phyloP scores from a whole-genome alignment of 345 rosid genomes.

The Dimocarpus longan region DNA sequence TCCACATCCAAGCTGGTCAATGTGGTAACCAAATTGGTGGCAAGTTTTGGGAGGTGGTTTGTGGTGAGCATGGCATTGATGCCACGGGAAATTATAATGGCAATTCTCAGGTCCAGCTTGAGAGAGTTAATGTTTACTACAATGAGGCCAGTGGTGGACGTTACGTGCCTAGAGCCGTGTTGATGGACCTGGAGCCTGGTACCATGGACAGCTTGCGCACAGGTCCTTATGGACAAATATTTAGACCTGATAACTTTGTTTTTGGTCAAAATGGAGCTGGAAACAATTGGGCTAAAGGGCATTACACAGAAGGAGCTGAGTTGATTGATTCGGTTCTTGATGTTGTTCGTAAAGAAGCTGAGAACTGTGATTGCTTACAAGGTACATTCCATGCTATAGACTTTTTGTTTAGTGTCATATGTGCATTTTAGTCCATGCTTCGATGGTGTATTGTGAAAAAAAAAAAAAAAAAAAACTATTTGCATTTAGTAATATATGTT shows the following conservation, averaged over 20 bases:
- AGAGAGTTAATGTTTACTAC: conserved; percentile 61
- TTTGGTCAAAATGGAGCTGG: conserved; percentile 69
- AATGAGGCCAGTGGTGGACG: conserved; percentile 62
- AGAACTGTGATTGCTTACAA: conserved; percentile 69
- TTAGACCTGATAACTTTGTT: conserved; percentile 70
- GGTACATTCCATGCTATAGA: conserved; percentile 27
- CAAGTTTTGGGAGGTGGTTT: conserved; percentile 69
- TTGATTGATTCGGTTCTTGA: conserved; percentile 63
- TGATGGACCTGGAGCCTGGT: conserved; percentile 65
- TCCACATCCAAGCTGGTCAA: conserved; percentile 66
- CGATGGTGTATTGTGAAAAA: no score
- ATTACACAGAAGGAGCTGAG: conserved; percentile 67
- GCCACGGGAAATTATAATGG: conserved; percentile 49
- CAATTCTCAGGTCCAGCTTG: conserved; percentile 47
- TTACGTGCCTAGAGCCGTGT: conserved; percentile 58
- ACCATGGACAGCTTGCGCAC: conserved; percentile 63
- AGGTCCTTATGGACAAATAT: conserved; percentile 54
- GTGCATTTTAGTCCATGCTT: background rate
- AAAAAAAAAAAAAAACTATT: no score
- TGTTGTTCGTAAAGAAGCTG: conserved; percentile 60
- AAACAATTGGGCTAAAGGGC: conserved; percentile 70
- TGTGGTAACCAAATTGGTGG: conserved; percentile 65
- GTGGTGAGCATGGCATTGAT: conserved; percentile 62
- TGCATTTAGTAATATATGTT: no score
- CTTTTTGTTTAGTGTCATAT: background rate